phyloP scores from a whole-genome alignment of 2,329 filamentous ascomycete species.

The Chaetomium strumarium region DNA sequence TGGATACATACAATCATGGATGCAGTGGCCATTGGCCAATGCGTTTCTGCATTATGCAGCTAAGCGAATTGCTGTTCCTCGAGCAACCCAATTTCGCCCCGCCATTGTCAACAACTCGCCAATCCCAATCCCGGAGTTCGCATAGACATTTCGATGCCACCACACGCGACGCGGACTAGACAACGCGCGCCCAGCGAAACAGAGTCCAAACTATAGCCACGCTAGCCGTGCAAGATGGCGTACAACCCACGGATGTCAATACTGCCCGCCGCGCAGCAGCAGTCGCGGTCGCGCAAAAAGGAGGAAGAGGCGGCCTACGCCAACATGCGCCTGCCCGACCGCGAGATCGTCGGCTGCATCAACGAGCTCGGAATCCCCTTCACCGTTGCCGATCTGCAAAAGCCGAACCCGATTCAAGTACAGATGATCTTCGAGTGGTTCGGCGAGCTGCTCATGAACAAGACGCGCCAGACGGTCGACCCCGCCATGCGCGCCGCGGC shows the following conservation, averaged over 20 bases:
- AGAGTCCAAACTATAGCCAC: not conserved
- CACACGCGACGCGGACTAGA: conserved; percentile 3
- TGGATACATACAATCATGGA: too few relatives aligned
- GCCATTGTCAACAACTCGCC: too few relatives aligned
- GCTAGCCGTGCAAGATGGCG: conserved; percentile 39
- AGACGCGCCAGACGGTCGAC: conserved; percentile 86
- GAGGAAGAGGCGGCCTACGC: conserved; percentile 55
- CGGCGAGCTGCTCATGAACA: conserved; percentile 87
- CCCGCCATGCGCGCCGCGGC: conserved; percentile 91
- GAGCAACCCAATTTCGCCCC: too few relatives aligned
- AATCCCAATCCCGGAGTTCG: too few relatives aligned
- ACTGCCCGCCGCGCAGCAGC: conserved; percentile 47
- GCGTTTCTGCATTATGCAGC: too few relatives aligned
- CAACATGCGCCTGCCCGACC: conserved; percentile 55
- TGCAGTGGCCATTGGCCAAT: too few relatives aligned
- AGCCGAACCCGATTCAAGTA: conserved; percentile 88
- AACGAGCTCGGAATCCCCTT: conserved; percentile 93
- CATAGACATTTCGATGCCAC: not conserved
- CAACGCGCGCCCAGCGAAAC: not conserved
- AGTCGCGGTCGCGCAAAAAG: conserved; percentile 50
- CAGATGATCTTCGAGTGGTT: conserved; percentile 99
- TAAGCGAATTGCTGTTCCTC: too few relatives aligned
- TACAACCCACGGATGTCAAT: conserved; percentile 58
- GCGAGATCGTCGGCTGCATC: conserved; percentile 93
- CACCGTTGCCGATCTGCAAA: conserved; percentile 77